Percentiles rank a stretch among this genome's conserved stretches.
Evolutionary conservation across 768 basidiomycete genomes (phyloP).

Genomic region (Suillus americanus): DNA sequence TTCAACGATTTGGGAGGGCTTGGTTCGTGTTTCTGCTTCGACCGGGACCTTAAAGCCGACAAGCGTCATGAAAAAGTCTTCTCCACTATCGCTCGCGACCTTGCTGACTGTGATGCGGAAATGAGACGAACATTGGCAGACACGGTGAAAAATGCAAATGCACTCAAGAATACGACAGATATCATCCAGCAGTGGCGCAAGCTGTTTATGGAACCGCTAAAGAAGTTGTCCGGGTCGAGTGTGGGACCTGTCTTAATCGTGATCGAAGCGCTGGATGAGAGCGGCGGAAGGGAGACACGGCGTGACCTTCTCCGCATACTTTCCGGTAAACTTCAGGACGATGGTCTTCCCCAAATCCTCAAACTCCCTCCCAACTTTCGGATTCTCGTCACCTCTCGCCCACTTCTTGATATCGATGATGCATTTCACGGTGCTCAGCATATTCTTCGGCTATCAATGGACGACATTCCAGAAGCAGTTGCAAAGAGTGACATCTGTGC

Average conservation of each 20-base stretch:
- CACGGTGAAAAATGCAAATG: background rate
- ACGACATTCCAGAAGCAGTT: background rate
- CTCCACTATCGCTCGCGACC: conserved; percentile 27
- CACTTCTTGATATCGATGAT: background rate
- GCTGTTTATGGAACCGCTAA: conserved; percentile 16
- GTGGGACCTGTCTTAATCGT: conserved; percentile 22
- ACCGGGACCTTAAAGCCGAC: conserved; percentile 1
- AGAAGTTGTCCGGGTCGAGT: background rate
- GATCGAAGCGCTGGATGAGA: conserved; percentile 25
- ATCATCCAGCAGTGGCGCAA: conserved; percentile 14
- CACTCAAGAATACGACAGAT: background rate
- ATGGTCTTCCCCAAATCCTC: background rate
- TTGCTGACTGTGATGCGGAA: conserved; percentile 16
- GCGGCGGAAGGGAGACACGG: conserved; percentile 9
- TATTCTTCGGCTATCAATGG: background rate
- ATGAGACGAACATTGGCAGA: background rate
- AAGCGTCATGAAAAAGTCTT: conserved; percentile 19
- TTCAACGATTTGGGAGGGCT: conserved; percentile 12
- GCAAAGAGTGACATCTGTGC: background rate
- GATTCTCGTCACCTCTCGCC: conserved; percentile 11
- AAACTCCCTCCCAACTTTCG: conserved; percentile 10
- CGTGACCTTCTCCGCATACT: conserved; percentile 22
- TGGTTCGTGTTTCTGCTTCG: conserved; percentile 20
- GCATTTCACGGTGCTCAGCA: background rate
- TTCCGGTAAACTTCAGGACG: background rate